Evolutionary conservation across 257 asterid species (phyloP).

Genomic region (Solanum verrucosum): DNA sequence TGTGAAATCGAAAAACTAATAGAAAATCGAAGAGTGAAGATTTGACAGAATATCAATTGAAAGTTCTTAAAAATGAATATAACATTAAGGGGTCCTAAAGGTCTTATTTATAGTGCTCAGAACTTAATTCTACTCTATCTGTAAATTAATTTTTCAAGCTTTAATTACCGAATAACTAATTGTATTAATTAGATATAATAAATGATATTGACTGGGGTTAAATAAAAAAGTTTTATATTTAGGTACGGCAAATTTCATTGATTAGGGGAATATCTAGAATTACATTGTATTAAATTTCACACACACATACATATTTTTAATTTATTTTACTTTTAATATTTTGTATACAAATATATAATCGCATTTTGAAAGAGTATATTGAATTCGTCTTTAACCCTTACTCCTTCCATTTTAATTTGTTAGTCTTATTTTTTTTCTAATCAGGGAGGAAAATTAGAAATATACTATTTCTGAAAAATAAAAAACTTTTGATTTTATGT

Average conservation of each 20-base stretch:
- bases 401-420: neutral
- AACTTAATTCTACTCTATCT: neutral
- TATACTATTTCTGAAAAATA: too few species aligned
- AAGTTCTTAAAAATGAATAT: neutral
- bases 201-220: too few species aligned
- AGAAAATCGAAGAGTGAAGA: neutral
- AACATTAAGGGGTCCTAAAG: neutral
- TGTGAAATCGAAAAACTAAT: neutral
- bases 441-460: neutral
- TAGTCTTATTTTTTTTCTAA: too few species aligned
- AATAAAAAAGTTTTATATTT: too few species aligned
- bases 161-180: neutral
- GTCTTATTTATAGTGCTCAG: neutral
- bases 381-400: neutral
- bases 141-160: neutral
- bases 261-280: neutral
- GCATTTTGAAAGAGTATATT: neutral
- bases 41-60: neutral
- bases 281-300: neutral
- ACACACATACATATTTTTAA: neutral
- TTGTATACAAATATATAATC: neutral
- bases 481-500: neutral
- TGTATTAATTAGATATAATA: neutral
- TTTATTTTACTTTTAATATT: neutral
- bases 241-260: neutral